Base-by-base conservation (phyloP, 768 basidiomycete genomes). In the Dioszegia aurantiaca region DNA sequence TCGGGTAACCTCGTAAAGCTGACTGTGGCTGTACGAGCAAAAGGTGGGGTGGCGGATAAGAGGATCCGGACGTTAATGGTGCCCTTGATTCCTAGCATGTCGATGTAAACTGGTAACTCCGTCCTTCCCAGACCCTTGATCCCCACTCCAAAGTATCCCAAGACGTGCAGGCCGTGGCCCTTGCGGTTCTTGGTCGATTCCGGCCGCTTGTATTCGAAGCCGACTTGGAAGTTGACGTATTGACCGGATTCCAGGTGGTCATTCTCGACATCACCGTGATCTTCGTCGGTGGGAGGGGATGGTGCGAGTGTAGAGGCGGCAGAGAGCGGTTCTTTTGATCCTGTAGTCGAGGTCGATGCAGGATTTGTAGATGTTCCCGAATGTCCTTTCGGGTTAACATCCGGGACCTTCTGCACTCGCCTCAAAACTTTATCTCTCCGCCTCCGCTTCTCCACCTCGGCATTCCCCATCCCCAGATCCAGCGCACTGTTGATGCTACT, bases 1-100 rank as follows among this genome's bases (percentile, higher is more conserved):
- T 70, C 67, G 0, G 77, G 77, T 5, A 77, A 43, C 5, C 54
- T 48, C n/a, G 76, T 71, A 24, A 78, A 64, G 0, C 71, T 73
- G 45, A 78, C 60, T 3, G 71, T 74, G 1, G 63, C 76, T 1
- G 70, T 72, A 6, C 75, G 63, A 10, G 69, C 68, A 39, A 78
- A 78, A 2, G 77, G 77, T 0, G 74, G 76, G 3, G 72, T 70
- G 3, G 77, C 73, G 14, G 74, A 74, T 6, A 77, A 68, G 10
- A 77, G 56, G 0, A 77, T 61, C 11, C 76, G 62, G 8, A 76
- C 16, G 45, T 76, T 72, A 33, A 77, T 69, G 12, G 70, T 74
- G 3, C 77, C 77, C 8, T 64, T 68, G 37, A 76, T 64, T 12
- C 64, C 65, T 23, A 76, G 36, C 21, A 78, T 62, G 46, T 76